Percentiles rank a stretch among this genome's conserved stretches.
Evolutionary conservation across 2,329 filamentous ascomycete species (phyloP).

Genomic region (Phaeomoniella chlamydospora): DNA sequence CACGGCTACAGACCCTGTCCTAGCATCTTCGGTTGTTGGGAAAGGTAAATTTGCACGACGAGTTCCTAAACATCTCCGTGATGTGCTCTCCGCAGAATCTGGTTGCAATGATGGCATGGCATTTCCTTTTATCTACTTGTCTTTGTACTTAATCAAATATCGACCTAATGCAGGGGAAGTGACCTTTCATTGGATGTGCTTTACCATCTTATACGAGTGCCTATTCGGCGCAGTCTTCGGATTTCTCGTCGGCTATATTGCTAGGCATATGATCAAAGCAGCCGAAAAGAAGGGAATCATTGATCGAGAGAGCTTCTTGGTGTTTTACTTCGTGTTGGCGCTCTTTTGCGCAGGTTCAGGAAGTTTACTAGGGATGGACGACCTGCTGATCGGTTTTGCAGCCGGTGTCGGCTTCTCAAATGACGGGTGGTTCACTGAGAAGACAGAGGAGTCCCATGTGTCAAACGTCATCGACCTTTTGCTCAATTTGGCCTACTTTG

Average conservation of each 20-base stretch:
- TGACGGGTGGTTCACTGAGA: constrained; percentile 96
- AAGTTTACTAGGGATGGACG: constrained; percentile 79
- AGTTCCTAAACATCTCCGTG: constrained; percentile 92
- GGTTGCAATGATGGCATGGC: constrained; percentile 99
- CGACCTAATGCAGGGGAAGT: constrained; percentile 53
- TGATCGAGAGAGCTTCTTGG: constrained; percentile 90
- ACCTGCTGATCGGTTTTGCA: constrained; percentile 85
- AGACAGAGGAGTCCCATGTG: constrained; percentile 95
- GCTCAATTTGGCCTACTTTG: constrained; percentile 95
- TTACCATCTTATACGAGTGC: constrained; percentile 89
- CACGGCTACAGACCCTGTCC: constrained; percentile 89
- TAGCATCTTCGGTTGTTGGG: constrained; percentile 94
- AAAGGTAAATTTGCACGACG: constrained; percentile 98
- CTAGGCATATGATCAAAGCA: constrained; percentile 75
- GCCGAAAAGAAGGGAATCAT: constrained; percentile 78
- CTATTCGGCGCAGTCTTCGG: constrained; percentile 83
- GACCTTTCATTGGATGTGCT: constrained; percentile 74
- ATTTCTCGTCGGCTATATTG: constrained; percentile 75
- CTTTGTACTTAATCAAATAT: constrained; percentile 79
- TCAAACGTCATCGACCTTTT: constrained; percentile 98
- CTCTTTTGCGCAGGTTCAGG: constrained; percentile 92
- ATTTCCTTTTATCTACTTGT: constrained; percentile 91
- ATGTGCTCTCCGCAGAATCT: constrained; percentile 87
- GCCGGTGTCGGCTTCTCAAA: constrained; percentile 98
- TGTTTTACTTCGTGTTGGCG: constrained; percentile 95